Conservation (phyloP, 2,329 filamentous ascomycete species). For the Akanthomyces dipterigenus region DNA sequence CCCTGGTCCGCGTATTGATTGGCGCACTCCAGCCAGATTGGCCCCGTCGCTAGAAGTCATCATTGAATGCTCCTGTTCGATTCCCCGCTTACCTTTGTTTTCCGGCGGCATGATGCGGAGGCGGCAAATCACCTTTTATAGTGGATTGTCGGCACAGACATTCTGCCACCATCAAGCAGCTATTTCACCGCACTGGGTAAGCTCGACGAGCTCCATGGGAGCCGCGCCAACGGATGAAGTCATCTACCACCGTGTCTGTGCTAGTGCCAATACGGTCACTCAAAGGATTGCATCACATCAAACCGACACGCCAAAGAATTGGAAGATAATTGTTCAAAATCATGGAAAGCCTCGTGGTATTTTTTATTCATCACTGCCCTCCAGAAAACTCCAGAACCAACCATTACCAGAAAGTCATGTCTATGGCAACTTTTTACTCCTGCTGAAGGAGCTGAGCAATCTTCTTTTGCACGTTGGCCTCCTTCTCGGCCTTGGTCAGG, state of each 20-base stretch:
- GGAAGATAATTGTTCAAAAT: background rate
- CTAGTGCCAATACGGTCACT: background rate
- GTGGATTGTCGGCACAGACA: too few relatives aligned
- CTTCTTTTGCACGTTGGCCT: slow-evolving; percentile 78
- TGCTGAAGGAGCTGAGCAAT: slow-evolving; percentile 71
- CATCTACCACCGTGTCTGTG: background rate
- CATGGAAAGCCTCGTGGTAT: slow-evolving; percentile 13
- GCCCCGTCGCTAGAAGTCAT: background rate
- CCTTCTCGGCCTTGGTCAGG: slow-evolving; percentile 77
- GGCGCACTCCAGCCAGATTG: background rate
- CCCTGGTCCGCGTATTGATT: background rate
- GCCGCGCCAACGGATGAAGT: too few relatives aligned
- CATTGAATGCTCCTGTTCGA: background rate
- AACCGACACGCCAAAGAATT: background rate
- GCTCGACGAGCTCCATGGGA: too few relatives aligned
- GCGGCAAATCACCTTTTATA: background rate
- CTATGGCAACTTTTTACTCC: slow-evolving; percentile 27
- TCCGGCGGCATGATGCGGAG: background rate
- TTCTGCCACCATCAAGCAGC: too few relatives aligned
- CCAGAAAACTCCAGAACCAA: slow-evolving; percentile 34
- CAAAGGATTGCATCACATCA: background rate
- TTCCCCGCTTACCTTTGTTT: background rate
- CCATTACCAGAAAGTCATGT: slow-evolving; percentile 20
- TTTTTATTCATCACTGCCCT: slow-evolving; percentile 32
- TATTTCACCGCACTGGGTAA: too few relatives aligned